Base-by-base conservation (phyloP, 2,329 filamentous ascomycete genomes). In the Alternaria gaisen region DNA sequence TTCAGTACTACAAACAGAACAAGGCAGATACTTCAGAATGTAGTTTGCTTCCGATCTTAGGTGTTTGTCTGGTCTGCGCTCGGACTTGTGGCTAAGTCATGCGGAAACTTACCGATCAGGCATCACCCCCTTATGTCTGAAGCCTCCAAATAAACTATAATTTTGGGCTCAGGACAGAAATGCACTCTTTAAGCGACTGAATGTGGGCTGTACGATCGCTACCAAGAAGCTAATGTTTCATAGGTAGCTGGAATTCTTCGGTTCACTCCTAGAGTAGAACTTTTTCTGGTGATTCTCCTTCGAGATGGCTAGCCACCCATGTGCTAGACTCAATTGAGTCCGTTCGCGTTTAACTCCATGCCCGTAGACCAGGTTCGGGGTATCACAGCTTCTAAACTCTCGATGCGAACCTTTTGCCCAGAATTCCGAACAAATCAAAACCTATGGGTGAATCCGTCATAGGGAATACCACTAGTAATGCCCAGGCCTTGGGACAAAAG, bases 101-200 rank as follows among this genome's bases (percentile, higher is more conserved):
- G 16, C 30, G 46, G 20, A 36, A 48, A 20, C 46, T 36, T 48
- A 8, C 46, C 12, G 16, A 36, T 24, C 10, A 24, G 46, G 46
- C 30, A 30, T 48, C 8, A 34, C 30, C 46, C 32, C 46, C 22
- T 24, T 22, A 18, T 18, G 20, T 3, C 30, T 48, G 30, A 48
- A 48, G 30, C 46, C 18, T 48, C 30, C 18, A 34, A 34, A 48
- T 36, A 36, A 48, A 48, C 20, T 48, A n/a, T 48, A 48, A 36
- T 36, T 16, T 6, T 20, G 11, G 30, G 46, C 20, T 48, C 16
- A 5, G 30, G 32, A 28, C 46, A 20, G 9, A 24, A 48, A 10
- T 16, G 18, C 30, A n/a, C 34, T 26, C 20, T 36, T 5, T 22
- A 48, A 32, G 8, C 46, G 20, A 7, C n/a, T 18, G 40, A 22